phyloP scores from a whole-genome alignment of 306 rosid genomes.

The Psophocarpus tetragonolobus region DNA sequence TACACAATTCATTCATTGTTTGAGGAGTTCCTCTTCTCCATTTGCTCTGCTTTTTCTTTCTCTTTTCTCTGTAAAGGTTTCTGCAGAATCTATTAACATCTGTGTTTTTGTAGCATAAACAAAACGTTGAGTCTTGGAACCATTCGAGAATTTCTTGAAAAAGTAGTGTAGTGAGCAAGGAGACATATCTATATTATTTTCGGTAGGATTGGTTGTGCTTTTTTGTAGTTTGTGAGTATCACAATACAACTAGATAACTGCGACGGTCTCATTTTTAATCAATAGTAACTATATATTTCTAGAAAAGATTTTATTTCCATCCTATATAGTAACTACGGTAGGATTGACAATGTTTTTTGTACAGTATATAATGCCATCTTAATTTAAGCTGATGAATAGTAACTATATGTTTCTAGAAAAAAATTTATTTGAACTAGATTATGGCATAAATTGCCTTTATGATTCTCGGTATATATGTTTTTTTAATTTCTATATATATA shows the following conservation, averaged over 20 bases:
- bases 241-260: not conserved
- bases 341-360: not conserved
- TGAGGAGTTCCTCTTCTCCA: no score
- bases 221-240: not conserved
- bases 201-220: not conserved
- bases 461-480: not conserved
- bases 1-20: no score
- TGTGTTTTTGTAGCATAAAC: conserved; percentile 52
- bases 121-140: conserved; percentile 45
- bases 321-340: not conserved
- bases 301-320: not conserved
- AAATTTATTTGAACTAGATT: not conserved
- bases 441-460: not conserved
- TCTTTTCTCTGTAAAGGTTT: no score
- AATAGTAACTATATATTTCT: not conserved
- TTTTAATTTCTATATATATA: not conserved
- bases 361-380: not conserved
- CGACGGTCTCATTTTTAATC: not conserved
- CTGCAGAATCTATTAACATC: no score
- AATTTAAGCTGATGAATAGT: not conserved
- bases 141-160: conserved; percentile 53
- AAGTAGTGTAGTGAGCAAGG: conserved; percentile 60
- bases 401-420: not conserved
- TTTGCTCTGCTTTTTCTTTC: no score
- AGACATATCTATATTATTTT: not conserved